phyloP scores from a whole-genome alignment of 2,329 filamentous ascomycete genomes.

The Pseudocercospora fuligena region DNA sequence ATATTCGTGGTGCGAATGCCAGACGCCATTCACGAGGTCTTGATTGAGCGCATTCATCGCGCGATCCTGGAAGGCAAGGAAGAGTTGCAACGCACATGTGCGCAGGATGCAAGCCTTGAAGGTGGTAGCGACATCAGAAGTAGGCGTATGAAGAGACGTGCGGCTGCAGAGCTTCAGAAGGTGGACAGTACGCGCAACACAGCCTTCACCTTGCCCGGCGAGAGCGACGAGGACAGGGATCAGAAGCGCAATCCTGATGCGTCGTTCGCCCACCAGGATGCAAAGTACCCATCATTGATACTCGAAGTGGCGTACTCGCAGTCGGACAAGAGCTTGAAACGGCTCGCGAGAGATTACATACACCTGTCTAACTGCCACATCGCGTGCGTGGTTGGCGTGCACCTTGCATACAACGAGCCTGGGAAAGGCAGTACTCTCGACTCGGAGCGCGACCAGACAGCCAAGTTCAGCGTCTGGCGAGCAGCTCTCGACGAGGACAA shows the following conservation, averaged over 20 bases:
- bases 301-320: neutral
- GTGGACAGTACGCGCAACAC: neutral
- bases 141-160: neutral
- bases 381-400: neutral
- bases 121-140: neutral
- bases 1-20: neutral
- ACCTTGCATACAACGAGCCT: neutral
- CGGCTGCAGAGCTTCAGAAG: neutral
- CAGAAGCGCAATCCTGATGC: neutral
- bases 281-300: neutral
- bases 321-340: neutral
- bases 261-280: neutral
- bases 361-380: neutral
- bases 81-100: neutral
- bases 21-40: neutral
- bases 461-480: neutral
- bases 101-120: neutral
- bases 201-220: neutral
- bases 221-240: neutral
- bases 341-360: neutral
- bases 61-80: neutral
- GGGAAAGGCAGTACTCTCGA: neutral
- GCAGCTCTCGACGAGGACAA: neutral
- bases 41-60: neutral
- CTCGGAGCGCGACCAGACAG: neutral